Conservation (phyloP, 2,329 filamentous ascomycete species). For the Paracoccidioides brasiliensis region DNA sequence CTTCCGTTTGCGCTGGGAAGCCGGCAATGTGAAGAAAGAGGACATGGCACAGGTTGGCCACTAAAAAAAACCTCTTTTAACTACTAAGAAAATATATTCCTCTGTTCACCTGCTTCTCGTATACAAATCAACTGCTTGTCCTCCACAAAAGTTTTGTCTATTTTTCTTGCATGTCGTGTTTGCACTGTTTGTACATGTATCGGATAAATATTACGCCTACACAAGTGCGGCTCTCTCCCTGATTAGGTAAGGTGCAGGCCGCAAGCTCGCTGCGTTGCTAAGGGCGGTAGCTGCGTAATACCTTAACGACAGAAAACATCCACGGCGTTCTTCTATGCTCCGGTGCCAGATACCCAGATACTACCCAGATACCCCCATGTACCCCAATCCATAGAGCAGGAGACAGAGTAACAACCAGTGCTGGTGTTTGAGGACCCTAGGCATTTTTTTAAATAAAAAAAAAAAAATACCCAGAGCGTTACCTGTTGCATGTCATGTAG, state of each 20-base stretch:
- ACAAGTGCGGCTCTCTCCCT: slow-evolving; percentile 17
- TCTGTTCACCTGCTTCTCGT: neutral
- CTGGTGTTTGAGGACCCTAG: neutral
- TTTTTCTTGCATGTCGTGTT: slow-evolving; percentile 23
- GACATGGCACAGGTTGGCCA: slow-evolving; percentile 48
- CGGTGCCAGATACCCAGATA: neutral
- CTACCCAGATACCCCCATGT: neutral
- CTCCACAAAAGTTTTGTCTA: slow-evolving; percentile 1
- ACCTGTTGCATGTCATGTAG: neutral
- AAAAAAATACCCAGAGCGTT: neutral
- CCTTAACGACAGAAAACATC: neutral
- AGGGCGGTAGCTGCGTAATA: too few relatives aligned
- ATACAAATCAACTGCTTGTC: neutral
- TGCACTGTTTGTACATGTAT: slow-evolving; percentile 15
- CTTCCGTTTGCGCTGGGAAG: slow-evolving; percentile 84
- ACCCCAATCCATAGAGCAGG: neutral
- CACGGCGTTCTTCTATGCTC: neutral
- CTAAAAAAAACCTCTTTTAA: neutral
- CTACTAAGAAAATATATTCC: neutral
- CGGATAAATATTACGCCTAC: slow-evolving; percentile 21
- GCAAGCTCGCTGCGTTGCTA: slow-evolving; percentile 29
- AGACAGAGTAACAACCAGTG: neutral
- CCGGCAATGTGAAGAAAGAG: slow-evolving; percentile 87
- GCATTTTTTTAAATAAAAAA: neutral
- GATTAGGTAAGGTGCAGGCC: slow-evolving; percentile 17